Conservation (phyloP, 345 rosid species). For the Angophora floribunda region DNA sequence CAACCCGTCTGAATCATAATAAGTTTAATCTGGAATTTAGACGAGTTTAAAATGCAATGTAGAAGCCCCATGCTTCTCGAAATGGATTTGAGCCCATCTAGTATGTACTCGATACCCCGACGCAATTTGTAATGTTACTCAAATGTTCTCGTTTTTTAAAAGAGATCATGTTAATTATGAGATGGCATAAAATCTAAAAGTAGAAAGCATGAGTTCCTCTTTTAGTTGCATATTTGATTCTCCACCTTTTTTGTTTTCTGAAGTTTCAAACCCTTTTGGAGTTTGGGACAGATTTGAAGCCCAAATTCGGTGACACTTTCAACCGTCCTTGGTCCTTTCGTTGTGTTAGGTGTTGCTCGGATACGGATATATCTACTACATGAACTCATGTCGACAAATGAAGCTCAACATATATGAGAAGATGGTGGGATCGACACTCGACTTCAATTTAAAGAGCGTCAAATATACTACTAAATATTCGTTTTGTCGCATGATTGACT, state of each 20-base stretch:
- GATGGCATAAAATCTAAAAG: neutral
- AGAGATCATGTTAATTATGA: neutral
- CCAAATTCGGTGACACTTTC: neutral
- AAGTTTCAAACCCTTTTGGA: neutral
- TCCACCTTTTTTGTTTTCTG: neutral
- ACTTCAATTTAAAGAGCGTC: neutral
- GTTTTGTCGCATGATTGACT: neutral
- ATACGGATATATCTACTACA: neutral
- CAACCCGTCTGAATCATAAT: neutral
- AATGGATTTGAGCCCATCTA: neutral
- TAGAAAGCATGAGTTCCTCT: neutral
- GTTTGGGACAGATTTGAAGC: neutral
- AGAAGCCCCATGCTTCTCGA: neutral
- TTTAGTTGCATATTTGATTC: neutral
- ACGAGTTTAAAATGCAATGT: neutral
- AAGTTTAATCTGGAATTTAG: neutral
- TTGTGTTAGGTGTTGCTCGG: neutral
- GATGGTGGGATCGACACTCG: neutral
- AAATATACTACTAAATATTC: neutral
- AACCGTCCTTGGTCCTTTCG: neutral
- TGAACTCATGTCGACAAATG: neutral
- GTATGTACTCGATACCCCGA: neutral
- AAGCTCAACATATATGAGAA: neutral
- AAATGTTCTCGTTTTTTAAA: neutral
- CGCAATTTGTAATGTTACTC: neutral